Conservation (phyloP, 352 stramenopile species). For the Phytophthora brassicae region DNA sequence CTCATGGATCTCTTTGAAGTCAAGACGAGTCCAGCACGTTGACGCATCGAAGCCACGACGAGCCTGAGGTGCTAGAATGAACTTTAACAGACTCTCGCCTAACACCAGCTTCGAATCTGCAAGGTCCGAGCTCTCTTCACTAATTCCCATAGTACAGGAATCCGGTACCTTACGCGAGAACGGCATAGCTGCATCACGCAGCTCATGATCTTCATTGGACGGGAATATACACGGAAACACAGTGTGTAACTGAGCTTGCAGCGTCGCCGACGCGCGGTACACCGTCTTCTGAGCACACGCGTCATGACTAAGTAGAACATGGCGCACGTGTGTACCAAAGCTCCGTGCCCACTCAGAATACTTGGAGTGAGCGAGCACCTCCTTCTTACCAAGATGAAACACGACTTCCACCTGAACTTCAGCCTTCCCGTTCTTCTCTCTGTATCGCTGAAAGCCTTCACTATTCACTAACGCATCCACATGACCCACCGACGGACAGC, state of each 20-base stretch:
- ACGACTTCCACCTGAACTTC: slow-evolving; percentile 59
- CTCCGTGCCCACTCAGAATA: slow-evolving; percentile 59
- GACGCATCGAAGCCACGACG: slow-evolving; percentile 67
- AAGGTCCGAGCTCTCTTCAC: slow-evolving; percentile 3
- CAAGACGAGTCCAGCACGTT: slow-evolving; percentile 48
- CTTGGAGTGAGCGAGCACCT: slow-evolving; percentile 57
- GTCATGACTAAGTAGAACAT: slow-evolving; percentile 57
- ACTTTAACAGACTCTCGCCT: slow-evolving; percentile 77
- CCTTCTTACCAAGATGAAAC: slow-evolving; percentile 51
- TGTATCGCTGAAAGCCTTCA: slow-evolving; percentile 48
- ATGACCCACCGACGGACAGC: slow-evolving; percentile 64
- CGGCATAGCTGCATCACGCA: slow-evolving; percentile 35
- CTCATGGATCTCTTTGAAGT: slow-evolving; percentile 49
- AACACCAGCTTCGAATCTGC: slow-evolving; percentile 40
- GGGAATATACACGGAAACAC: slow-evolving; percentile 68
- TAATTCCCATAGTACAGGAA: slow-evolving; percentile 5
- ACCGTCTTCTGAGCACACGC: slow-evolving; percentile 67
- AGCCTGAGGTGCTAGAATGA: slow-evolving; percentile 50
- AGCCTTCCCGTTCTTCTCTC: slow-evolving; percentile 13
- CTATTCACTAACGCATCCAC: slow-evolving; percentile 56
- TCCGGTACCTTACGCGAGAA: slow-evolving; percentile 38
- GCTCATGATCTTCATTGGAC: slow-evolving; percentile 50
- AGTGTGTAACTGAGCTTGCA: slow-evolving; percentile 70
- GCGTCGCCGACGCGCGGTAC: slow-evolving; percentile 66
- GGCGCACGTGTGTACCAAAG: slow-evolving; percentile 61